These are phyloP conservation scores for Citrullus colocynthis DNA, from an alignment of 306 rosid genomes.

Conservation along the genomic window DNA sequence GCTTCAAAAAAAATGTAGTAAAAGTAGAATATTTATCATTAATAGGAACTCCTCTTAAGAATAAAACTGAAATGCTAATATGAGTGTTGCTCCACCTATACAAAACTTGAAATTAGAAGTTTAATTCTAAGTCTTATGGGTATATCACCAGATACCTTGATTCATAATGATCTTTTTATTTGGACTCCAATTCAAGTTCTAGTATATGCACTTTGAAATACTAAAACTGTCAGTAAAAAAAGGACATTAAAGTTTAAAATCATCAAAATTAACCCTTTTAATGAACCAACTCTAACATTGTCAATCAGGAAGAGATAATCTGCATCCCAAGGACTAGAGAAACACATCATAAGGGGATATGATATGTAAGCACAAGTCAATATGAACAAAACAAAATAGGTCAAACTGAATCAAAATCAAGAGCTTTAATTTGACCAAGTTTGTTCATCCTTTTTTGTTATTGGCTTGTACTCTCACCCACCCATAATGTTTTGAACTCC, in stretches of 20 bases:
- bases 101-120: too few species aligned
- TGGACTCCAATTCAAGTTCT: not conserved
- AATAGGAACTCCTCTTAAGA: too few species aligned
- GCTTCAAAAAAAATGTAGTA: too few species aligned
- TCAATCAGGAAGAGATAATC: constrained; percentile 23
- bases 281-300: not conserved
- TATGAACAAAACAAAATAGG: not conserved
- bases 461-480: not conserved
- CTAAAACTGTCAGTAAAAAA: not conserved
- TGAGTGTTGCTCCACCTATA: too few species aligned
- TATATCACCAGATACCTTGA: not conserved
- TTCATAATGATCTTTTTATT: not conserved
- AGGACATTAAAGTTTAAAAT: not conserved
- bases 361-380: not conserved
- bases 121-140: too few species aligned
- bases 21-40: too few species aligned
- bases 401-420: not conserved
- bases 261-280: not conserved
- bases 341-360: not conserved
- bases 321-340: constrained; percentile 40
- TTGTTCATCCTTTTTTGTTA: not conserved
- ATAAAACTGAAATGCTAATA: too few species aligned
- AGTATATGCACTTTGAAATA: not conserved
- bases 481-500: constrained; percentile 18
- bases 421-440: not conserved